Evolutionary conservation across 257 asterid genomes (phyloP).

Genomic region (Solanum medicagineum): DNA sequence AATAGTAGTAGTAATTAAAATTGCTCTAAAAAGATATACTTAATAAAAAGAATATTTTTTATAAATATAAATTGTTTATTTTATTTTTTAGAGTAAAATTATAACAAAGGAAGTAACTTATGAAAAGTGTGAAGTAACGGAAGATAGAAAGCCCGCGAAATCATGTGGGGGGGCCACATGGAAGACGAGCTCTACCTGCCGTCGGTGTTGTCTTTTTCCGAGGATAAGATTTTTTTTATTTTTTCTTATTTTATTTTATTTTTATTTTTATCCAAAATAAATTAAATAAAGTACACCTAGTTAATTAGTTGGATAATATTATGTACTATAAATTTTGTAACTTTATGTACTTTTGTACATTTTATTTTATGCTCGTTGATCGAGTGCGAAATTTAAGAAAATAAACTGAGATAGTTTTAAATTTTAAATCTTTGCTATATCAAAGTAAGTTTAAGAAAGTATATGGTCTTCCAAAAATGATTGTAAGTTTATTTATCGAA

Average conservation of each 20-base stretch:
- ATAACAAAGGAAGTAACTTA: neutral
- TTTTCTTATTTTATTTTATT: neutral
- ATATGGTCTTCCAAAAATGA: neutral
- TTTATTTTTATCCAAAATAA: neutral
- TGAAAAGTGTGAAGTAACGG: constrained; percentile 3
- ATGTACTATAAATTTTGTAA: neutral
- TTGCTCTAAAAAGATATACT: neutral
- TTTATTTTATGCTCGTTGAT: neutral
- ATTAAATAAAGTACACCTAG: neutral
- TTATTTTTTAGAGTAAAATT: neutral
- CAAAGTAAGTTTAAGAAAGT: neutral
- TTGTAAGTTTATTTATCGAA: too few species aligned
- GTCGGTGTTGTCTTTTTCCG: constrained; percentile 43
- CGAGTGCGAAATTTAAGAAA: too few species aligned
- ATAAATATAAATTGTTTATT: neutral
- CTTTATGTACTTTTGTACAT: neutral
- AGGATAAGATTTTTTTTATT: neutral
- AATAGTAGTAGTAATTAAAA: too few species aligned
- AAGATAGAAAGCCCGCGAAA: constrained; percentile 13
- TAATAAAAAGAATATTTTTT: neutral
- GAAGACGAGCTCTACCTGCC: constrained; percentile 18
- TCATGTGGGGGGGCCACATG: constrained; percentile 19
- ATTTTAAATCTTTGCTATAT: neutral
- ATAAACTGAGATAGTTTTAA: neutral
- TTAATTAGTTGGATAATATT: neutral